phyloP scores from a whole-genome alignment of 148 eudicot species.

The Linanthus parryae region DNA sequence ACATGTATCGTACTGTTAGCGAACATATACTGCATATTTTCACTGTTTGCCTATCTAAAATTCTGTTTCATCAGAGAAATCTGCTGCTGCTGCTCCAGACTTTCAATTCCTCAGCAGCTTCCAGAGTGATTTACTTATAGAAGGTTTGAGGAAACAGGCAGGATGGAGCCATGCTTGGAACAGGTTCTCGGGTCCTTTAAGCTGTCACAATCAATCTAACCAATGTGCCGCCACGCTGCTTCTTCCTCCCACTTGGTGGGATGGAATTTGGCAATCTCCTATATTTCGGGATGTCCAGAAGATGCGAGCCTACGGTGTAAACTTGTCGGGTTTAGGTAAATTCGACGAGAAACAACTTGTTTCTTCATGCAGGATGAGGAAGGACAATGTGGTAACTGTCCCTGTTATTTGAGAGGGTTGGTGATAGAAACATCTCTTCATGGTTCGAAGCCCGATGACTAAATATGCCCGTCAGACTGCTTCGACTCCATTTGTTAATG shows the following conservation, averaged over 20 bases:
- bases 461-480: too few relatives aligned
- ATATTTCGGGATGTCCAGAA: slow-evolving; percentile 57
- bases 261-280: slow-evolving; percentile 92
- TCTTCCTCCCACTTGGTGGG: slow-evolving; percentile 97
- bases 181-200: slow-evolving; percentile 80
- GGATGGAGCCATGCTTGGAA: slow-evolving; percentile 99
- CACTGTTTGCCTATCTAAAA: too few relatives aligned
- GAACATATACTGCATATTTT: too few relatives aligned
- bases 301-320: slow-evolving; percentile 59
- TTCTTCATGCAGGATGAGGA: slow-evolving; percentile 47
- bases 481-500: too few relatives aligned
- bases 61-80: too few relatives aligned
- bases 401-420: slow-evolving; percentile 17
- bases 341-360: slow-evolving; percentile 47
- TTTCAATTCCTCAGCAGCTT: slow-evolving; percentile 81
- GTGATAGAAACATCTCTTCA: too few relatives aligned
- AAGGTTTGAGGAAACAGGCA: slow-evolving; percentile 66
- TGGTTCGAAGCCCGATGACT: too few relatives aligned
- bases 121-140: slow-evolving; percentile 48
- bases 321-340: slow-evolving; percentile 64
- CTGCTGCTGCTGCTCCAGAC: slow-evolving; percentile 25
- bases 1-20: too few relatives aligned
- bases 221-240: slow-evolving; percentile 89
- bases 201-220: slow-evolving; percentile 56
- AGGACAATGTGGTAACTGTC: slow-evolving; percentile 19